phyloP scores from a whole-genome alignment of 129 eudicot genomes.

The Glebionis coronaria region DNA sequence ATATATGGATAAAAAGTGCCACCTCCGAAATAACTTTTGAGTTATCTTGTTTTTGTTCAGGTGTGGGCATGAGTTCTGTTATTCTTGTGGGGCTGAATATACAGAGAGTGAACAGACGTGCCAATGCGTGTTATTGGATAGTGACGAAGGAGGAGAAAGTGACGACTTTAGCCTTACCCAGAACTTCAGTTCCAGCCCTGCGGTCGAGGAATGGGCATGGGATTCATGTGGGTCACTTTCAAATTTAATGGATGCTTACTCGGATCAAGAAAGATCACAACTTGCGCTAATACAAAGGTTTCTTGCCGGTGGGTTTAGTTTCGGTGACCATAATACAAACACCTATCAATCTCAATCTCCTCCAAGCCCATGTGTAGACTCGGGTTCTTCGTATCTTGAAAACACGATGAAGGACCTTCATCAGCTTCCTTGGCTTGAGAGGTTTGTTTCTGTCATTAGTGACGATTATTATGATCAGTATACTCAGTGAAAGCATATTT shows the following conservation, averaged over 20 bases:
- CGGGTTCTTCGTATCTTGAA: conserved; percentile 54
- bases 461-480: conserved; percentile 84
- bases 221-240: conserved; percentile 77
- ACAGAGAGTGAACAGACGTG: conserved; percentile 57
- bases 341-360: conserved; percentile 52
- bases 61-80: conserved; percentile 94
- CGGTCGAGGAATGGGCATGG: conserved; percentile 75
- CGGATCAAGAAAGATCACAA: conserved; percentile 95
- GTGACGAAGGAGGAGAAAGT: conserved; percentile 31
- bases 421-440: conserved; percentile 99
- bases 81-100: conserved; percentile 81
- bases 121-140: conserved; percentile 56
- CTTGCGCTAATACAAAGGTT: conserved; percentile 87
- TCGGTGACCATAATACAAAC: conserved; percentile 55
- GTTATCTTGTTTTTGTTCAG: conserved; percentile 32
- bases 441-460: conserved; percentile 88
- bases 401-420: conserved; percentile 87
- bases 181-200: conserved; percentile 32
- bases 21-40: neutral
- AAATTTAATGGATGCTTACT: conserved; percentile 72
- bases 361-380: conserved; percentile 57
- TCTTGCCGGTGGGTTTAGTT: conserved; percentile 76
- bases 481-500: conserved; percentile 30
- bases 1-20: neutral
- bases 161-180: conserved; percentile 46